Conservation (phyloP, 306 rosid species). For the Glycine tomentella region DNA sequence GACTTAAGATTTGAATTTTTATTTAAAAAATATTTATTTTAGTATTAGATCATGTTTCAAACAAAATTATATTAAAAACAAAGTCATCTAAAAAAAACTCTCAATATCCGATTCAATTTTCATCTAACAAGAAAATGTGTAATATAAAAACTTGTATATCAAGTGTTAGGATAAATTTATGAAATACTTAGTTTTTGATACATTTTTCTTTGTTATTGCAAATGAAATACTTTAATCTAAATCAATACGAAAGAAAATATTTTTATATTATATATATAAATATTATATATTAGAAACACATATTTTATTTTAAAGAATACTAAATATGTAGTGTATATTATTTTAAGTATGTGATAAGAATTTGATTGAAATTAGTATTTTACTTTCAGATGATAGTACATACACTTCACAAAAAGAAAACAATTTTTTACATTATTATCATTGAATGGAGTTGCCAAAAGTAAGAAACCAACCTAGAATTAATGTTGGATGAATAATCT, state of each 20-base stretch:
- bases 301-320: background rate
- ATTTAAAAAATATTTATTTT: too few relatives aligned
- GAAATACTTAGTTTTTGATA: too few relatives aligned
- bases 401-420: too few relatives aligned
- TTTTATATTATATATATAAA: background rate
- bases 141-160: background rate
- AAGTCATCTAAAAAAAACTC: too few relatives aligned
- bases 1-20: too few relatives aligned
- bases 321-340: background rate
- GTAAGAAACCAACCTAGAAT: background rate
- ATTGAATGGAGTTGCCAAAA: background rate
- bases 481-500: background rate
- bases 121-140: background rate
- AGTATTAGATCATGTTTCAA: too few relatives aligned
- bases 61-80: too few relatives aligned
- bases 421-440: too few relatives aligned
- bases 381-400: too few relatives aligned
- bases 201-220: background rate
- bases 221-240: background rate
- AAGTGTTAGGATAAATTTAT: background rate
- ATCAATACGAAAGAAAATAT: background rate
- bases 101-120: background rate
- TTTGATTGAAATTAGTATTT: too few relatives aligned
- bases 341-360: too few relatives aligned
- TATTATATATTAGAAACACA: too few relatives aligned